Conservation (phyloP, 192 early-diverging fungal species). For the Irineochytrium annulatum region DNA sequence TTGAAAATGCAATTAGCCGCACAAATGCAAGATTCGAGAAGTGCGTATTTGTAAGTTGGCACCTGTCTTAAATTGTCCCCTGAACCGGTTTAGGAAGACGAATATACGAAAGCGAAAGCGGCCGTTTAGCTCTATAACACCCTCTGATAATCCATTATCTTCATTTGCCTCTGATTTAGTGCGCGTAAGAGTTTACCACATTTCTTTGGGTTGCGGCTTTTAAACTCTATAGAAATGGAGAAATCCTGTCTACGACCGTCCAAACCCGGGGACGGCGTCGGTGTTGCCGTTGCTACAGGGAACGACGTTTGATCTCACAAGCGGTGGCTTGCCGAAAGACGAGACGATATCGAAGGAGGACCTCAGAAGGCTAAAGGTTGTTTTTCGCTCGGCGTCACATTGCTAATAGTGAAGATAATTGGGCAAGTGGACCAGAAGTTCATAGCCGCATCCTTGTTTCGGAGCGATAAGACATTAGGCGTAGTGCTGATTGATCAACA, state of each 20-base stretch:
- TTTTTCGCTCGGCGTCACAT: not conserved
- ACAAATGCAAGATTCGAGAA: no score
- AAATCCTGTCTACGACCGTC: constrained; percentile 37
- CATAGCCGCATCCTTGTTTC: constrained; percentile 40
- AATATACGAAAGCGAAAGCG: no score
- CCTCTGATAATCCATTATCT: no score
- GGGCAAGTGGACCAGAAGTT: constrained; percentile 69
- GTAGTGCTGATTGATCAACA: constrained; percentile 72
- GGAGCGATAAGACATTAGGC: not conserved
- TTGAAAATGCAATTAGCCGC: no score
- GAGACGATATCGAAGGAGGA: constrained; percentile 38
- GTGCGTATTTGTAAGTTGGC: not conserved
- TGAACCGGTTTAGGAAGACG: not conserved
- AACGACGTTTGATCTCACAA: no score
- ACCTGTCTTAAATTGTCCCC: not conserved
- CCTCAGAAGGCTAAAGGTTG: constrained; percentile 27
- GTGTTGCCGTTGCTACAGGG: no score
- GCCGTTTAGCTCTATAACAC: no score
- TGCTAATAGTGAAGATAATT: constrained; percentile 37
- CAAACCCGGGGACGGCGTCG: constrained; percentile 10
- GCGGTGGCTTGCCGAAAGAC: no score
- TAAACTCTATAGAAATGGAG: constrained; percentile 28
- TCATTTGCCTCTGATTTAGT: no score
- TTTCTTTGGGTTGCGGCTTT: constrained; percentile 9
- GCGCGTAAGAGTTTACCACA: not conserved